phyloP scores from a whole-genome alignment of 805 yeast genomes.

The Millerozyma miso region DNA sequence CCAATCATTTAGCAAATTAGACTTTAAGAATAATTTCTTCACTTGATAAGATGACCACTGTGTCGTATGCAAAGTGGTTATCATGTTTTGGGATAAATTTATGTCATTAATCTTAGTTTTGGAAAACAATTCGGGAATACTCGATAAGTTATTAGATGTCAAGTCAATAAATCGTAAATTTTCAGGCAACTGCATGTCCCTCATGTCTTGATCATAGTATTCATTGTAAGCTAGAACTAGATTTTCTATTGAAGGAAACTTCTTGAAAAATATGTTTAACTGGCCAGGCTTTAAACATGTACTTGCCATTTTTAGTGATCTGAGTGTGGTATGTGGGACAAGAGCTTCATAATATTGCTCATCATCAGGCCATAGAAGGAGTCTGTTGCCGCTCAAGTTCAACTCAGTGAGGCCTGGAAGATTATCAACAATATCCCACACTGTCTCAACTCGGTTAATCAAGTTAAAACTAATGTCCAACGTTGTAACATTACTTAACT shows the following conservation, averaged over 20 bases:
- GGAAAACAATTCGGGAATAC: conserved; percentile 21
- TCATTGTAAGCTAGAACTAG: conserved; percentile 34
- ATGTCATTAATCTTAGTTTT: conserved; percentile 11
- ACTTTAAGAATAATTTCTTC: conserved; percentile 44
- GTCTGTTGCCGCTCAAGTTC: conserved; percentile 53
- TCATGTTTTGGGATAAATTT: conserved; percentile 34
- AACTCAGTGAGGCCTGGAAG: conserved; percentile 39
- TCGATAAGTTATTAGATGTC: conserved; percentile 39
- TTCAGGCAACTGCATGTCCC: conserved; percentile 2
- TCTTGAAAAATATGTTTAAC: conserved; percentile 10
- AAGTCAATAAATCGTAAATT: conserved; percentile 17
- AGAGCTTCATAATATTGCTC: background rate
- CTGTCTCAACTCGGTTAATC: conserved; percentile 35
- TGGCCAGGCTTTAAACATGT: conserved; percentile 2
- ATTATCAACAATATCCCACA: conserved; percentile 32
- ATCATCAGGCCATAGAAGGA: conserved; percentile 11
- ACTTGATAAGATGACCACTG: background rate
- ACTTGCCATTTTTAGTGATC: conserved; percentile 22
- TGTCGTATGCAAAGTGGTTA: conserved; percentile 11
- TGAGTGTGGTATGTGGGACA: conserved; percentile 8
- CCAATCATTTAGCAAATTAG: conserved; percentile 49
- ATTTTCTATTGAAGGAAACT: conserved; percentile 36
- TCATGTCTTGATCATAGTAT: conserved; percentile 16
- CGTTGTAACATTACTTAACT: conserved; percentile 16
- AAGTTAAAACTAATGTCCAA: conserved; percentile 64